Evolutionary conservation across 108 stramenopile species (phyloP).

Genomic region (Cafeteria roenbergensis): DNA sequence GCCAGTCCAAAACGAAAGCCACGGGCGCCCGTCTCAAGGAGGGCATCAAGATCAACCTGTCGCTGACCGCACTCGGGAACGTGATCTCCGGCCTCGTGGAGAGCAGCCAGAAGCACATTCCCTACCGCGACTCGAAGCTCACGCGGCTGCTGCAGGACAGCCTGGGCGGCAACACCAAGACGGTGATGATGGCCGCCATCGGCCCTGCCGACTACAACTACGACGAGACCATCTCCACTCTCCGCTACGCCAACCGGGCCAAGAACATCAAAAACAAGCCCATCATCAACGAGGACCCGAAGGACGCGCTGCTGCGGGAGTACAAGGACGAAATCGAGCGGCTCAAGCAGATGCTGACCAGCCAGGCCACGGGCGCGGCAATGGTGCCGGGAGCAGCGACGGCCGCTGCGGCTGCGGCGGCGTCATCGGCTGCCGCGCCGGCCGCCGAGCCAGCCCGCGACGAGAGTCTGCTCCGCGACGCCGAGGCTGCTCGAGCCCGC

Average conservation of each 20-base stretch:
- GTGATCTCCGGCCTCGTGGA: conserved; percentile 51
- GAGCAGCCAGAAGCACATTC: conserved; percentile 40
- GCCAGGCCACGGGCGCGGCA: too few species aligned
- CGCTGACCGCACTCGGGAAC: conserved; percentile 87
- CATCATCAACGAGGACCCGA: conserved; percentile 50
- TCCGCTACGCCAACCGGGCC: conserved; percentile 53
- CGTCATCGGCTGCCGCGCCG: not conserved
- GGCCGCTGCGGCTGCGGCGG: not conserved
- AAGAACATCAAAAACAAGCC: conserved; percentile 57
- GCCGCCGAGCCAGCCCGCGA: conserved; percentile 7
- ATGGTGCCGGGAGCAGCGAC: not conserved
- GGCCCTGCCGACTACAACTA: conserved; percentile 55
- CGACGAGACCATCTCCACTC: conserved; percentile 50
- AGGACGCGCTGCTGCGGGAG: conserved; percentile 43
- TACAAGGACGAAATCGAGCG: conserved; percentile 61
- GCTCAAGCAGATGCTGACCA: conserved; percentile 38
- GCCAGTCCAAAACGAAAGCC: conserved; percentile 47
- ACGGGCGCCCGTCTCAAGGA: conserved; percentile 46
- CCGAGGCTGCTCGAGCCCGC: not conserved
- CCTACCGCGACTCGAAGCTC: conserved; percentile 54
- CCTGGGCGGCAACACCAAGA: conserved; percentile 57
- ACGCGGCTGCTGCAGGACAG: conserved; percentile 36
- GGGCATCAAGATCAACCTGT: conserved; percentile 63
- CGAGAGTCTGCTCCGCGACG: not conserved
- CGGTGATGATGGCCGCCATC: conserved; percentile 56